Evolutionary conservation across 371 early-diverging fungal genomes (phyloP).

Genomic region (Mortierella sp.): DNA sequence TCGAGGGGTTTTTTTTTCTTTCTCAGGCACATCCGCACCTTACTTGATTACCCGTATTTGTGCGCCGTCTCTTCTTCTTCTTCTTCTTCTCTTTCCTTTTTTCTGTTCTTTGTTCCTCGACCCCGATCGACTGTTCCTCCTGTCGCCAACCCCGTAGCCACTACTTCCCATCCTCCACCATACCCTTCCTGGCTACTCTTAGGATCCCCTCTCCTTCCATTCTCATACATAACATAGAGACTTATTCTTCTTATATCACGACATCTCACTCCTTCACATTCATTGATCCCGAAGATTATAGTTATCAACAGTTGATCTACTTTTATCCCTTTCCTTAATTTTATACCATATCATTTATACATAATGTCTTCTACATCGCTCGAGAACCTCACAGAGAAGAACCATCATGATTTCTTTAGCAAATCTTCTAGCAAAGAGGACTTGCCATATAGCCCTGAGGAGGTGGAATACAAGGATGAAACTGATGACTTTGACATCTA

Average conservation of each 20-base stretch:
- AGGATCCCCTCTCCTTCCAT: background rate
- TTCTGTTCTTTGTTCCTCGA: conserved; percentile 23
- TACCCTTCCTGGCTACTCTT: background rate
- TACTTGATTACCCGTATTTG: background rate
- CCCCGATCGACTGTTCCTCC: conserved; percentile 27
- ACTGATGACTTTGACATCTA: conserved; percentile 20
- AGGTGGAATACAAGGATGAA: conserved; percentile 37
- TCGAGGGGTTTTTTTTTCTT: background rate
- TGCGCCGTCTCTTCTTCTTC: background rate
- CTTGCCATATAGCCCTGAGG: conserved; percentile 37
- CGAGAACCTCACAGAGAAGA: conserved; percentile 42
- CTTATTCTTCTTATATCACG: background rate
- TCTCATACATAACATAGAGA: background rate
- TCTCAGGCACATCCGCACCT: background rate
- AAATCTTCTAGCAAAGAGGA: conserved; percentile 13
- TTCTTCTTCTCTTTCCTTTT: conserved; percentile 2
- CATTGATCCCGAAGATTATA: background rate
- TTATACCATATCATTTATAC: background rate
- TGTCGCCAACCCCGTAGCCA: conserved; percentile 2
- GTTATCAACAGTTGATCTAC: background rate
- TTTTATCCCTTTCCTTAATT: background rate
- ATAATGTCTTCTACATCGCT: conserved; percentile 35
- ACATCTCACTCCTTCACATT: background rate
- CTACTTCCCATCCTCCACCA: background rate
- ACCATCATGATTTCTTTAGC: background rate